Evolutionary conservation across 192 early-diverging fungal species (phyloP), one percentile per base, ranked within the genome.

Genomic region (Coemansia umbellata): DNA sequence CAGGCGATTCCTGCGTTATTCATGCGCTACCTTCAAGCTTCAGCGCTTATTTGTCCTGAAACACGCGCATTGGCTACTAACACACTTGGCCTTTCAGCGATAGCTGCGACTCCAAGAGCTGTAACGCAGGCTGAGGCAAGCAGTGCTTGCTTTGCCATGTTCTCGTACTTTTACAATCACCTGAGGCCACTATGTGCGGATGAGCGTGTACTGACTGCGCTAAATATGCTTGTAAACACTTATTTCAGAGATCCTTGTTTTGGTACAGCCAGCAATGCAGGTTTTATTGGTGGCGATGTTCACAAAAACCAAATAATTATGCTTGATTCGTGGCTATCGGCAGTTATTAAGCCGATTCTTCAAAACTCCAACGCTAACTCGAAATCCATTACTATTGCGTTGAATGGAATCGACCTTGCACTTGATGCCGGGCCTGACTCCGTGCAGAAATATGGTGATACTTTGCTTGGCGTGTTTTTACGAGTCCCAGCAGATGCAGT

Each of bases 221-320:
- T 36, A 15, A 62, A 63, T 42, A 36, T 42, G 30, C 57, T 74
- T 9, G 65, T 58, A 2, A 28, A 49, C 3, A 53, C 39, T 7
- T 74, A 74, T 40, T 74, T 63, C 41, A 41, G 55, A 47, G 55
- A 68, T 19, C 30, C 32, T 26, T 64, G 60, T 21, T 63, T 74
- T 68, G 64, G 72, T 8, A 61, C 68, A 0, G 24, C 40, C 30
- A 41, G 36, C 24, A 64, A 55, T 18, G 33, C 40, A 19, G 47
- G 54, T 33, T 40, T 47, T 10, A 43, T 36, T 4, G 41, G 30
- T 22, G 28, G 56, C 32, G 57, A 53, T n/a, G 30, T 74, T 11
- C 50, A 62, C 53, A 35, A 54, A 37, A 36, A 17, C 4, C 60
- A 64, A 50, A 48, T 33, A 0, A 50, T 28, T 8, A 28, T 44